phyloP scores from a whole-genome alignment of 352 stramenopile species.

The Pythium plurisporium region DNA sequence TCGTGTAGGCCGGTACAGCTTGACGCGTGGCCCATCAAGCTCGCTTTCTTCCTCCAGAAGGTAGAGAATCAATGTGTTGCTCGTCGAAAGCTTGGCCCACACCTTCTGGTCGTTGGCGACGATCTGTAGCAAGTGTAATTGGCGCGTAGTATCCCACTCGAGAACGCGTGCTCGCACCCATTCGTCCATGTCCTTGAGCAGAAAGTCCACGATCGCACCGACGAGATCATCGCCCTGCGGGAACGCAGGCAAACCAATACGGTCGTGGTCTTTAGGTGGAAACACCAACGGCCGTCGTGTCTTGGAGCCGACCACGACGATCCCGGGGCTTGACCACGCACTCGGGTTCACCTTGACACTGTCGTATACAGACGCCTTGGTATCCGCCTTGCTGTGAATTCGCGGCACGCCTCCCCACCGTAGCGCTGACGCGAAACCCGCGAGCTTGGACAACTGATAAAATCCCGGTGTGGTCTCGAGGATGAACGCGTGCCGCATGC shows the following conservation, averaged over 20 bases:
- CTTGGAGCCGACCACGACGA: slow-evolving; percentile 42
- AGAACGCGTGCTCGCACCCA: slow-evolving; percentile 71
- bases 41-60: slow-evolving; percentile 49
- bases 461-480: slow-evolving; percentile 68
- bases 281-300: slow-evolving; percentile 43
- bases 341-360: slow-evolving; percentile 34
- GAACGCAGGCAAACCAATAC: slow-evolving; percentile 50
- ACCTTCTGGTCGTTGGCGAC: slow-evolving; percentile 52
- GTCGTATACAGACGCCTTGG: slow-evolving; percentile 26
- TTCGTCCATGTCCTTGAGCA: slow-evolving; percentile 55
- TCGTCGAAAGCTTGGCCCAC: slow-evolving; percentile 44
- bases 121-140: slow-evolving; percentile 68
- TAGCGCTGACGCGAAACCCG: slow-evolving; percentile 40
- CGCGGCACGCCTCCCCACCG: slow-evolving; percentile 13
- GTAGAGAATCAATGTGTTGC: slow-evolving; percentile 70
- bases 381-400: slow-evolving; percentile 21
- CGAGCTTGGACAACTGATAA: slow-evolving; percentile 39
- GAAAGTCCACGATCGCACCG: slow-evolving; percentile 74
- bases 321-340: slow-evolving; percentile 33
- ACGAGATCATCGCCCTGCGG: slow-evolving; percentile 39
- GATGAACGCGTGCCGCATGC: slow-evolving; percentile 64
- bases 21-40: slow-evolving; percentile 53
- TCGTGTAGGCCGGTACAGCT: slow-evolving; percentile 53
- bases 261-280: slow-evolving; percentile 31
- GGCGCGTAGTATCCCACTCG: slow-evolving; percentile 56